phyloP scores from a whole-genome alignment of 2,329 filamentous ascomycete species.

The Pezicula rhizophila region DNA sequence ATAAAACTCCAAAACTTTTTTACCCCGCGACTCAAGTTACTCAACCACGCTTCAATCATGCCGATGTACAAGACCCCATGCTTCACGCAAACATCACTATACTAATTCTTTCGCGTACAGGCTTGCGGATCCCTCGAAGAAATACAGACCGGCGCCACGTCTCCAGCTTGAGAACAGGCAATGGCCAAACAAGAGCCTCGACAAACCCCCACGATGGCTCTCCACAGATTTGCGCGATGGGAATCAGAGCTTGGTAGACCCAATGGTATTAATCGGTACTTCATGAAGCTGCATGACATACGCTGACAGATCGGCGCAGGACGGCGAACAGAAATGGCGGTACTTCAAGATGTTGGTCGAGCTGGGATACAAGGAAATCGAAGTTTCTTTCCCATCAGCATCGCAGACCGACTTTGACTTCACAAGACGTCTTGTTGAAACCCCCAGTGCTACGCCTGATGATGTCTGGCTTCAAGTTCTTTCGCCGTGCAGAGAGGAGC shows the following conservation, averaged over 20 bases:
- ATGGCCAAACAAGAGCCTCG: conserved; percentile 45
- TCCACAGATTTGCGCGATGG: conserved; percentile 85
- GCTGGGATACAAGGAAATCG: conserved; percentile 95
- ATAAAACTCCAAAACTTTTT: no score
- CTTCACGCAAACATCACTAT: not conserved
- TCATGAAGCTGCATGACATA: not conserved
- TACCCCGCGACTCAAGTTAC: no score
- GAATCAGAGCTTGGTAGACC: conserved; percentile 87
- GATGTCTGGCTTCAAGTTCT: conserved; percentile 91
- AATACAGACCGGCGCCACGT: conserved; percentile 67
- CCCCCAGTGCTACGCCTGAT: conserved; percentile 74
- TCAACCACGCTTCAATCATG: conserved; percentile 8
- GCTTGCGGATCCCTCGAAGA: conserved; percentile 71
- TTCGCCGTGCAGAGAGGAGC: conserved; percentile 83
- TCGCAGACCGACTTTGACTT: conserved; percentile 97
- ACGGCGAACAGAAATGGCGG: conserved; percentile 87
- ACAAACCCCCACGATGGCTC: conserved; percentile 86
- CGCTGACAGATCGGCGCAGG: conserved; percentile 42
- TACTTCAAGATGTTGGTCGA: conserved; percentile 94
- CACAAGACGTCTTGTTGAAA: conserved; percentile 78
- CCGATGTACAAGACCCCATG: conserved; percentile 13
- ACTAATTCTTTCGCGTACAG: conserved; percentile 30
- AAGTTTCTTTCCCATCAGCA: conserved; percentile 90
- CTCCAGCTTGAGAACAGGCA: conserved; percentile 47
- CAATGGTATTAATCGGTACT: conserved; percentile 62